Base-by-base conservation (phyloP, 228 moss, liverwort and hornwort species). In the Sphagnum magellanicum region DNA sequence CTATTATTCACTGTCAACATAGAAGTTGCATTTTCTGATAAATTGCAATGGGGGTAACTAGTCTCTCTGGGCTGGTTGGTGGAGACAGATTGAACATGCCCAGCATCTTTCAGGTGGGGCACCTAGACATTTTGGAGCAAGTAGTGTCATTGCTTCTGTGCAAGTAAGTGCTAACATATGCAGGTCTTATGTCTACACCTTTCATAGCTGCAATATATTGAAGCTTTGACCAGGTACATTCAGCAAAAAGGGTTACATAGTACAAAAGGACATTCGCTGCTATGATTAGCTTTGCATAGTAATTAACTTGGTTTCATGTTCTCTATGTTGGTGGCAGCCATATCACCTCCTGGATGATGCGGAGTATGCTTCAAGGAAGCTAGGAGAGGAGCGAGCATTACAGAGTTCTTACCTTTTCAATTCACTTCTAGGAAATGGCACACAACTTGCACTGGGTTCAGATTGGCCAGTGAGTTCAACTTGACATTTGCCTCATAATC, bases 341-440 rank as follows among this genome's bases (percentile, higher is more conserved):
- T 79, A 84, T 79, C 90, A 92, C 70, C 65, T 95, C 75, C 79
- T 83, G 67, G 90, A 83, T 61, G 92, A 95, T 72, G 95, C 92
- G 50, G 55, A 66, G 52, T 77, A 74, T 77, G 90, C 72, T 78
- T 68, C 72, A 65, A 83, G 78, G 77, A 90, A 74, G 64, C 77
- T 95, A 64, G 92, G 95, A 74, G 75, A 81, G 76, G 79, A 85
- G 60, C 72, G 95, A 80, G 85, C 92, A 64, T 75, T 74, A 46
- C 77, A 68, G 74, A 84, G 92, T 74, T 92, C 95, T 16, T 95
- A 83, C 68, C 83, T 89, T 51, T 79, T 86, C 59, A 76, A 82
- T 17, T 89, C 95, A 8, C 76, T 95, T 16, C 13, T 85, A 63
- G 81, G 73, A 59, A 90, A 85, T 46, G 89, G 90, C 72, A 89